These are phyloP conservation scores for Puccinia novopanici DNA, from an alignment of 1,284 basidiomycete species.

Conservation along the genomic window DNA sequence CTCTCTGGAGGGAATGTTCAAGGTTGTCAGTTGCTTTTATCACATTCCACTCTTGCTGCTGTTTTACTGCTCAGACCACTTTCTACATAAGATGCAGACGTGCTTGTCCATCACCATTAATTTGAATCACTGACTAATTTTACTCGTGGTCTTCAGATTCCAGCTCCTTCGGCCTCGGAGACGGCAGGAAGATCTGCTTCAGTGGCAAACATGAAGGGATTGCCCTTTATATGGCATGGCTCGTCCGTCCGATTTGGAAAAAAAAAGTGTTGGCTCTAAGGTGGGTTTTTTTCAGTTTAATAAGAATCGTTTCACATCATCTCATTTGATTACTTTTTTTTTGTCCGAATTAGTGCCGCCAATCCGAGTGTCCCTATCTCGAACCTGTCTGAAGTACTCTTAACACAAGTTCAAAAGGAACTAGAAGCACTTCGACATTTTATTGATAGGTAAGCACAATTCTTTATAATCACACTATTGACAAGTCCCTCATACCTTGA, in stretches of 20 bases:
- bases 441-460: slow-evolving; percentile 42
- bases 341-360: not conserved
- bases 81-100: not conserved
- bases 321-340: not conserved
- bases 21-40: slow-evolving; percentile 7
- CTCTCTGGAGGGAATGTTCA: slow-evolving; percentile 2
- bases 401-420: slow-evolving; percentile 41
- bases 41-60: not conserved
- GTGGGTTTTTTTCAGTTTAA: slow-evolving; percentile 59
- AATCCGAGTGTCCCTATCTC: slow-evolving; percentile 61
- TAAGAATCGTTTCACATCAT: slow-evolving; percentile 6
- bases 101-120: not conserved
- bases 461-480: not conserved
- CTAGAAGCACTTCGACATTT: slow-evolving; percentile 34
- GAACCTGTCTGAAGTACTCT: slow-evolving; percentile 60
- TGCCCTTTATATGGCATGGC: slow-evolving; percentile 79
- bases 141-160: slow-evolving; percentile 9
- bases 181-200: slow-evolving; percentile 73
- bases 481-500: not conserved
- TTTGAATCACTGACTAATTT: not conserved
- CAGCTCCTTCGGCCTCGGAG: slow-evolving; percentile 63
- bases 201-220: slow-evolving; percentile 88
- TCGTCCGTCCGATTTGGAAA: slow-evolving; percentile 85
- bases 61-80: not conserved
- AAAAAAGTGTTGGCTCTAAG: slow-evolving; percentile 69